Conservation (phyloP, 2,329 filamentous ascomycete genomes). For the Exophiala phaeomuriformis region DNA sequence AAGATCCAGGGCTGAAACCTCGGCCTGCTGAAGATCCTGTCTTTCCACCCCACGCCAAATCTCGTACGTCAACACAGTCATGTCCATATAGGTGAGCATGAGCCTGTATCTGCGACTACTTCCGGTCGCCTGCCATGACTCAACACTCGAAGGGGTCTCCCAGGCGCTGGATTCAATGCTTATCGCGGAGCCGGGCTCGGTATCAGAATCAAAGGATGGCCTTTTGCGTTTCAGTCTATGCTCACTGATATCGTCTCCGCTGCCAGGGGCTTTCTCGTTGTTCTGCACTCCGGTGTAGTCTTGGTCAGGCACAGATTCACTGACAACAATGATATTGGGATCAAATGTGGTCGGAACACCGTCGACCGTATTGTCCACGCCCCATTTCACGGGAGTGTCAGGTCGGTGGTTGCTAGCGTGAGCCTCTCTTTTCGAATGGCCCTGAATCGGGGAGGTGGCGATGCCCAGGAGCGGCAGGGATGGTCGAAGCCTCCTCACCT, state of each 20-base stretch:
- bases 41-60: conserved; percentile 33
- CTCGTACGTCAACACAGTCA: conserved; percentile 54
- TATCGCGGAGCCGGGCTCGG: not conserved
- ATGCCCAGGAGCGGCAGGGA: conserved; percentile 45
- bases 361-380: conserved; percentile 15
- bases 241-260: not conserved
- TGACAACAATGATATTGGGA: conserved; percentile 11
- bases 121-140: conserved; percentile 36
- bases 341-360: conserved; percentile 25
- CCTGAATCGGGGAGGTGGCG: conserved; percentile 51
- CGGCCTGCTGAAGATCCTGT: conserved; percentile 13
- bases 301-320: not conserved
- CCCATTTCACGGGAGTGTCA: conserved; percentile 20
- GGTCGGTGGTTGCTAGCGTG: conserved; percentile 17
- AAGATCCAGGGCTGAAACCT: conserved; percentile 12
- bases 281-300: not conserved
- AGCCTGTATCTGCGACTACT: conserved; percentile 44
- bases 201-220: not conserved
- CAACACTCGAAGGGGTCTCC: conserved; percentile 17
- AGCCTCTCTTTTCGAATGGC: conserved; percentile 25
- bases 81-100: conserved; percentile 51
- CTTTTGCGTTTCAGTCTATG: conserved; percentile 11
- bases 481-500: conserved; percentile 39
- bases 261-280: not conserved
- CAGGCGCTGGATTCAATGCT: conserved; percentile 16